Base-by-base conservation (phyloP, 805 yeast species). In the Teunomyces tritomae region DNA sequence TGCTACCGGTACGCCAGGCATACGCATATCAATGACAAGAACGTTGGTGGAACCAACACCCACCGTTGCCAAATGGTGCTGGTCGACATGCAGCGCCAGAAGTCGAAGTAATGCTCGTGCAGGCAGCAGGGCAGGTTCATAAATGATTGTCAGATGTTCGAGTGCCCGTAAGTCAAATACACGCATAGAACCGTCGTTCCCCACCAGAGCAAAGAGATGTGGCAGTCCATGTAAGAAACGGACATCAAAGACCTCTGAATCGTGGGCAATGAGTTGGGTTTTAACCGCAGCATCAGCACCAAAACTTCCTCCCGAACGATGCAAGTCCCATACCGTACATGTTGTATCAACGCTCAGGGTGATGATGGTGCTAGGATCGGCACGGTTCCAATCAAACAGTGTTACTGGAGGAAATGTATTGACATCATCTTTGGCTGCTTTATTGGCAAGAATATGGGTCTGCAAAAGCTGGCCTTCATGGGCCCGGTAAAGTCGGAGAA, bases 241-340 rank as follows among this genome's bases (percentile, higher is more conserved):
- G 28, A 91, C 98, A 63, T 94, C 99, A 63, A 82, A 89, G 3
- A 94, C 99, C 65, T 90, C 97, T 53, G 85, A 82, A 63, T 94
- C 99, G 66, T 94, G 99, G 0, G 99, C 98, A 54, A 94, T 94
- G 42, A 94, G 74, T 68, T 94, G 97, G 0, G 98, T 92, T 61
- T 86, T 87, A 11, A 96, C 96, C 3, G 76, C 71, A 2, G 79
- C 83, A 17, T 32, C 34, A 16, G 17, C 34, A 1, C 13, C n/a
- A 5, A 4, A n/a, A 10, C 13, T 13, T 8, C 33, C 33, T n/a
- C 14, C 16, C 4, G 68, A 56, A 27, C 76, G 63, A 50, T 65
- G 61, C 28, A 90, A 65, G 67, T 94, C 98, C 98, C 99, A 94
- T 3, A 90, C 83, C 0, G 98, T 91, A 68, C 99, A 94, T 0